Evolutionary conservation across 73 alveolate genomes (phyloP), one percentile per base, ranked within the genome.

Genomic region (Paramecium sexaurelia): DNA sequence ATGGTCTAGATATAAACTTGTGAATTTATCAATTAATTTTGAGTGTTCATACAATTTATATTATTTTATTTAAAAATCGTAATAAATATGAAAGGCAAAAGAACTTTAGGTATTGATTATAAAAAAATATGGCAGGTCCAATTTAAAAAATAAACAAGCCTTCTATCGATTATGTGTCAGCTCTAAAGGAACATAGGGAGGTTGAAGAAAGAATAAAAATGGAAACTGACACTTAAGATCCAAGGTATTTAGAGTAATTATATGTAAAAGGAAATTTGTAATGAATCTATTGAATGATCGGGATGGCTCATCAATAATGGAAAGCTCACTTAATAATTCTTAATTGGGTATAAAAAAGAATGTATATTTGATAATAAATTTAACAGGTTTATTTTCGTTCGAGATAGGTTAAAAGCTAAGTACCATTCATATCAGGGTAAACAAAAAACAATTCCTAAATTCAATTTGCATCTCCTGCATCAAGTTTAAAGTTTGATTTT

Each of bases 191-290:
- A 32, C 83, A 61, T 61, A 6, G 39, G 26, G 83, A 61, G 26
- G 83, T 61, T 5, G 83, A 61, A 10, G 83, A 61, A 61, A 26
- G 83, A 15, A 61, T 61, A 8, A 37, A 35, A 32, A 3, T 13
- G 27, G 86, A 71, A 71, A 71, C 86, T n/a, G 86, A 71, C 17
- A 71, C 57, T 33, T 20, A n/a, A 40, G 86, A 71, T 71, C 86
- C 86, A 35, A 71, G 86, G 86, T 71, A 71, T 51, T n/a, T 2
- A 15, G n/a, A 51, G 29, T 17, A 3, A 1, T n/a, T 8, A 17
- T n/a, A 17, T 51, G 17, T 51, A 15, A 6, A 17, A 61, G 83
- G 83, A 61, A 61, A 61, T 11, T 61, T 1, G 83, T 61, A n/a
- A 61, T 61, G 83, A 61, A 61, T 61, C 39, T 61, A 29, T 61